phyloP scores from a whole-genome alignment of 257 asterid species.

The Solanum chmielewskii region DNA sequence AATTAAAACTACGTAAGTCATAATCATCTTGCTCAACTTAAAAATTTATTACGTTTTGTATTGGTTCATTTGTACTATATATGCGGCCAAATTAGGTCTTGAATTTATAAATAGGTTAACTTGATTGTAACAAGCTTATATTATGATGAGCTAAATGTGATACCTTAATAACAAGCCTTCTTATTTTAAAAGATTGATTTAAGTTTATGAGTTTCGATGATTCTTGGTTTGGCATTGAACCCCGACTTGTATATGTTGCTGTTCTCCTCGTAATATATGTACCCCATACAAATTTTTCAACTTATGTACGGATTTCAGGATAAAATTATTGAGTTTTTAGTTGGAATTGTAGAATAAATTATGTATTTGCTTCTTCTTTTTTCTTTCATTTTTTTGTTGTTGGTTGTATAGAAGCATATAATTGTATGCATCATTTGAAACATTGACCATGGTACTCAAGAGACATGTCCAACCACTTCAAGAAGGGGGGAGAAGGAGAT shows the following conservation, averaged over 20 bases:
- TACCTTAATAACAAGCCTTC: neutral
- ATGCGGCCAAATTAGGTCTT: neutral
- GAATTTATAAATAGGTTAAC: neutral
- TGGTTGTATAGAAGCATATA: neutral
- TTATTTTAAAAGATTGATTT: neutral
- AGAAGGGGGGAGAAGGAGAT: neutral
- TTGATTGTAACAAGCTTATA: neutral
- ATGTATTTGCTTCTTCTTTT: neutral
- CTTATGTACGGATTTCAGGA: neutral
- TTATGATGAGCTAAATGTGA: neutral
- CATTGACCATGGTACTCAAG: neutral
- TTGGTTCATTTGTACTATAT: neutral
- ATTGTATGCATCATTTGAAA: neutral
- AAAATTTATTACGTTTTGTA: neutral
- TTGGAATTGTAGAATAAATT: neutral
- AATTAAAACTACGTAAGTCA: neutral
- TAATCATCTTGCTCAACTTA: neutral
- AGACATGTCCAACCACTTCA: neutral
- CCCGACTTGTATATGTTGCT: neutral
- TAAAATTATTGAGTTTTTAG: neutral
- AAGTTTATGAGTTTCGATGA: neutral
- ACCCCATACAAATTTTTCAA: neutral
- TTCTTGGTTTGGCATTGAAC: neutral
- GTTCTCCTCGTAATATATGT: neutral
- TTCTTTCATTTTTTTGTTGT: no score